Evolutionary conservation across 768 basidiomycete species (phyloP).

Genomic region (Agrocybe praecox): DNA sequence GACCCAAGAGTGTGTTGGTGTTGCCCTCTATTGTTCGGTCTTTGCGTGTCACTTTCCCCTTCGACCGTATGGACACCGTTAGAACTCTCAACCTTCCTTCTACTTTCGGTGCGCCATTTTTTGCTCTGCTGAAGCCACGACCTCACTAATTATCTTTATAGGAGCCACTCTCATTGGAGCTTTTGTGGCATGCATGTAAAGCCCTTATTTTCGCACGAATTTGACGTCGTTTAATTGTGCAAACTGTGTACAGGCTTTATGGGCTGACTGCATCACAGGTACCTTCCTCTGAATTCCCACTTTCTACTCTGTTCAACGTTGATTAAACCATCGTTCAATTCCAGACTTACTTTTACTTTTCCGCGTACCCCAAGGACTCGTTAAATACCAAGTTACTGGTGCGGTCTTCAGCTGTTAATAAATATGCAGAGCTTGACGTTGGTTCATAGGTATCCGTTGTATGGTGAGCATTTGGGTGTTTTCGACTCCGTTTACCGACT

Average conservation of each 20-base stretch:
- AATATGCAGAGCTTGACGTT: neutral
- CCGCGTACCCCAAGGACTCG: neutral
- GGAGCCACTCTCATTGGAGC: neutral
- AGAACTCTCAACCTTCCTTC: too few species aligned
- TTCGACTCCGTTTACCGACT: neutral
- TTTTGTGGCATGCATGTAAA: neutral
- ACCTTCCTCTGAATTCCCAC: neutral
- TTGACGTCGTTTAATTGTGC: neutral
- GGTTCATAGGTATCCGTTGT: neutral
- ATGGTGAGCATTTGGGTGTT: neutral
- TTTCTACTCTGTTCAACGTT: too few species aligned
- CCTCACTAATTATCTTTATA: neutral
- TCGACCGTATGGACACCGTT: too few species aligned
- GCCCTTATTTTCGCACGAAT: neutral
- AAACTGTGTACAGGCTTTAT: neutral
- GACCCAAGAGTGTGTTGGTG: too few species aligned
- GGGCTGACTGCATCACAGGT: neutral
- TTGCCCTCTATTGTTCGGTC: too few species aligned
- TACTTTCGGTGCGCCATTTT: too few species aligned
- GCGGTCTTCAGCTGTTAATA: neutral
- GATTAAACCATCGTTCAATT: too few species aligned
- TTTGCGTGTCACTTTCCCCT: too few species aligned
- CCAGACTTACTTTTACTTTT: neutral
- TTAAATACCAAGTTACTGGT: neutral
- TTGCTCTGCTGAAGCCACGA: too few species aligned